Percentiles rank a stretch among this genome's conserved stretches.
Conservation (phyloP, 345 rosid species). For the Citrus sinensis region DVS_A1.0 CM039168.1:29056501-29057000, state of each 20-base stretch:
- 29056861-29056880: not conserved
- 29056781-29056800: not conserved
- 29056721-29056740: not conserved
- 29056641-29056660: not conserved
- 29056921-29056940: constrained; percentile 1
- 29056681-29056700: not conserved
- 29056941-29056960: not conserved
- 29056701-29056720: not conserved
- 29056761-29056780: not conserved
- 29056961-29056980: not conserved
- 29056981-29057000: not conserved
- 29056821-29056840: not conserved
- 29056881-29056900: not conserved
- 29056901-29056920: not conserved
- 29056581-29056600: not conserved
- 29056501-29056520: not conserved
- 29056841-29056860: constrained; percentile 4
- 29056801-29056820: not conserved
- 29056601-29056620: not conserved
- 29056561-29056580: not conserved
- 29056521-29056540: not conserved
- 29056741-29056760: constrained; percentile 3
- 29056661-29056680: not conserved
- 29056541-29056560: not conserved
- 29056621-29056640: not conserved